Conservation (phyloP, 2,329 filamentous ascomycete species). For the Cytospora paraplurivora region DNA sequence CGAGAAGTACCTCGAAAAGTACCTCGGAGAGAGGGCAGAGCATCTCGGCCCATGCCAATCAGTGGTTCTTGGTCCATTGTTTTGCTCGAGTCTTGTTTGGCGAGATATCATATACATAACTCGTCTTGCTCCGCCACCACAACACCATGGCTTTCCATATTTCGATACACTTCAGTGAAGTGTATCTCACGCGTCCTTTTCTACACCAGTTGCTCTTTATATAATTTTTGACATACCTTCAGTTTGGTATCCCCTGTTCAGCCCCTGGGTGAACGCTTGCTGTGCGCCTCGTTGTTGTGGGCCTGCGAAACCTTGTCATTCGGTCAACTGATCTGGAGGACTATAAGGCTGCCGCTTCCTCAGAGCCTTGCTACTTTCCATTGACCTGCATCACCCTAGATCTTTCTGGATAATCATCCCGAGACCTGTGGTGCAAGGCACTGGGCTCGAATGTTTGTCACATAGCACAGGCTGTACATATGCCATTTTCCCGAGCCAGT, state of each 20-base stretch:
- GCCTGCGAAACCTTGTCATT: neutral
- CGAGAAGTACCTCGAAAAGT: conserved; percentile 5
- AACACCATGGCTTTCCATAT: conserved; percentile 20
- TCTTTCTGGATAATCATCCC: neutral
- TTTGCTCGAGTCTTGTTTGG: conserved; percentile 16
- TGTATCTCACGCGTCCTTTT: neutral
- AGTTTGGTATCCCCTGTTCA: conserved; percentile 16
- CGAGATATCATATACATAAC: conserved; percentile 28
- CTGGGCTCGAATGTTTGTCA: neutral
- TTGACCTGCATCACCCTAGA: conserved; percentile 2
- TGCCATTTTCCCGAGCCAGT: neutral
- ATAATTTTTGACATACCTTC: conserved; percentile 15
- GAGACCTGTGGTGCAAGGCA: conserved; percentile 10
- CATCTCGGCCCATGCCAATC: conserved; percentile 1
- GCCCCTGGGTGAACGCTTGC: conserved; percentile 3
- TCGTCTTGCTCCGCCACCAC: conserved; percentile 25
- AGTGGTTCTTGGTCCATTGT: conserved; percentile 5
- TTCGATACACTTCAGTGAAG: conserved; percentile 14
- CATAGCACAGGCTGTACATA: conserved; percentile 6
- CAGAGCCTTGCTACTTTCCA: conserved; percentile 15
- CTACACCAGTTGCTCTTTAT: conserved; percentile 2
- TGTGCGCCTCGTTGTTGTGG: conserved; percentile 2
- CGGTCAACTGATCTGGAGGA: neutral
- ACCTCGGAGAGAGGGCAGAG: conserved; percentile 1
- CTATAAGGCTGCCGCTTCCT: conserved; percentile 16